phyloP scores from a whole-genome alignment of 768 basidiomycete genomes.

The Melanogaster broomeanus region DNA sequence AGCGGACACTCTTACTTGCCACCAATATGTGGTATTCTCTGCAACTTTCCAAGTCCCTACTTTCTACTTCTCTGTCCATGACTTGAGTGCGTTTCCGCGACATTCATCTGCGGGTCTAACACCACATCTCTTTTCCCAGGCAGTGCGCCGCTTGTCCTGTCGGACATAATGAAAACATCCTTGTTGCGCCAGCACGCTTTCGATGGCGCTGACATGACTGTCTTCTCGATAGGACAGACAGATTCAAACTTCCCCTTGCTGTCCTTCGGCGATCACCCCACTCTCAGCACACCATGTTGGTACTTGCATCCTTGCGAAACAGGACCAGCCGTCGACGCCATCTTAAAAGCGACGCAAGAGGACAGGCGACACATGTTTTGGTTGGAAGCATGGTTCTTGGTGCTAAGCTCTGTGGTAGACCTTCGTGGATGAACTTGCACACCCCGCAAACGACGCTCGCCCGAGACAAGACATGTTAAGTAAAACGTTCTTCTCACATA shows the following conservation, averaged over 20 bases:
- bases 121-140: constrained; percentile 41
- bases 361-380: constrained; percentile 35
- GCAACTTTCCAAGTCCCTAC: constrained; percentile 79
- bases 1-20: constrained; percentile 43
- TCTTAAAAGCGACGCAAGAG: constrained; percentile 52
- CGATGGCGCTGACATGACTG: constrained; percentile 44
- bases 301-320: constrained; percentile 89
- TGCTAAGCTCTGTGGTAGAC: constrained; percentile 67
- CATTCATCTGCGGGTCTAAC: constrained; percentile 9
- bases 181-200: constrained; percentile 57
- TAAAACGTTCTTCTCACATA: too few relatives aligned
- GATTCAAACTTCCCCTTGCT: constrained; percentile 69
- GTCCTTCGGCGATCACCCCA: constrained; percentile 88
- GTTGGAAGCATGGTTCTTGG: constrained; percentile 79
- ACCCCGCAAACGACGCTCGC: too few relatives aligned
- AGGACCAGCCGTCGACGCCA: constrained; percentile 61
- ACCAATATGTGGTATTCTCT: constrained; percentile 76
- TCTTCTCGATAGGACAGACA: constrained; percentile 55
- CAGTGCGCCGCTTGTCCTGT: constrained; percentile 61
- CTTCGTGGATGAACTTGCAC: constrained; percentile 31
- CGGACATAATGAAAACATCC: constrained; percentile 54
- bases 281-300: constrained; percentile 73
- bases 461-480: too few relatives aligned
- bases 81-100: constrained; percentile 56
- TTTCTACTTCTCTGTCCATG: constrained; percentile 77